Percentiles rank a stretch among this genome's conserved stretches.
phyloP scores from a whole-genome alignment of 495 filamentous ascomycete species.

The Amniculicola lignicola region DNA sequence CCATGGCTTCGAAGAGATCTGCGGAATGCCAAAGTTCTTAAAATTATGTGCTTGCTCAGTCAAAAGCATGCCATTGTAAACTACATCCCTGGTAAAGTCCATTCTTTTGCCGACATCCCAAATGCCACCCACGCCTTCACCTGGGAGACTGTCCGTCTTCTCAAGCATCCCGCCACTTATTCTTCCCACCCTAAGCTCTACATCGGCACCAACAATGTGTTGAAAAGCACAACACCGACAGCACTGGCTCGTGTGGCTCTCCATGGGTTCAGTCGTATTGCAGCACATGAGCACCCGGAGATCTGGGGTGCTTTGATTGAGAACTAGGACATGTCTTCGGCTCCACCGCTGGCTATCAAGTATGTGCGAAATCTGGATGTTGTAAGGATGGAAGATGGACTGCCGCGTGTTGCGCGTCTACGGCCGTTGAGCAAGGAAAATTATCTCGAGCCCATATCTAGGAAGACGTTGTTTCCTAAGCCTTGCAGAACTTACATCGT shows the following conservation, averaged over 20 bases:
- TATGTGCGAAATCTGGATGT: constrained; percentile 45
- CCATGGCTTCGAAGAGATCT: constrained; percentile 37
- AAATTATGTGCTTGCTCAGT: neutral
- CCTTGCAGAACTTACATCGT: constrained; percentile 49
- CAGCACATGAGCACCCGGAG: constrained; percentile 44
- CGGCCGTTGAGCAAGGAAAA: constrained; percentile 34
- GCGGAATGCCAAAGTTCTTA: constrained; percentile 36
- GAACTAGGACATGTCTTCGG: constrained; percentile 19
- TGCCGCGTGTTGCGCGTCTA: constrained; percentile 41
- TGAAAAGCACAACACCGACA: constrained; percentile 22
- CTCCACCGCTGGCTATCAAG: constrained; percentile 39
- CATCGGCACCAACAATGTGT: constrained; percentile 27
- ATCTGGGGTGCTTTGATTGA: constrained; percentile 45
- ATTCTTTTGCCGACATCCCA: constrained; percentile 14
- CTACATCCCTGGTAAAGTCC: constrained; percentile 29
- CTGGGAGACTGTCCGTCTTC: constrained; percentile 35
- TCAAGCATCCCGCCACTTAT: constrained; percentile 32
- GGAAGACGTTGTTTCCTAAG: constrained; percentile 29
- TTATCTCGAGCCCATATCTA: neutral
- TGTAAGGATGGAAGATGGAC: constrained; percentile 47
- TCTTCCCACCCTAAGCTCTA: constrained; percentile 34
- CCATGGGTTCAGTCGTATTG: constrained; percentile 42
- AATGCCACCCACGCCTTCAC: constrained; percentile 11
- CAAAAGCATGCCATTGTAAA: constrained; percentile 31
- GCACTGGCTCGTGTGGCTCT: constrained; percentile 43